phyloP scores from a whole-genome alignment of 2,329 filamentous ascomycete species.

The Ophiostoma perfectum region DNA sequence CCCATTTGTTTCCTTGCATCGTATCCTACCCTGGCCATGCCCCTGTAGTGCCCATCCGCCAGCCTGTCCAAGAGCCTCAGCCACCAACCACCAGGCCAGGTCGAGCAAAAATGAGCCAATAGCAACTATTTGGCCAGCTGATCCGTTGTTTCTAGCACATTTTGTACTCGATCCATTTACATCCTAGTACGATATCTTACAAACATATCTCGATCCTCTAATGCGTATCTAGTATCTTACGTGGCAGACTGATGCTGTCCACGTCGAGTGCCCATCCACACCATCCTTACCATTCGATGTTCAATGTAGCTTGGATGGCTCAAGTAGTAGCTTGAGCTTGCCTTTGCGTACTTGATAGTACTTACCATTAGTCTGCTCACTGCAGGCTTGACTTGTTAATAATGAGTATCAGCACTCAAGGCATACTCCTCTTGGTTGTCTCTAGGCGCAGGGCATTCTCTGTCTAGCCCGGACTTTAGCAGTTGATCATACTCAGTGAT shows the following conservation, averaged over 20 bases:
- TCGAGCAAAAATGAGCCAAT: no score
- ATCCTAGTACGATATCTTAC: no score
- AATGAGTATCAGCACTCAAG: no score
- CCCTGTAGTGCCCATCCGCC: background rate
- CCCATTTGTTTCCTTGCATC: background rate
- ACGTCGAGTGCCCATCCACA: conserved; percentile 2
- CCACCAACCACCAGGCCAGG: background rate
- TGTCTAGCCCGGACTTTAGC: no score
- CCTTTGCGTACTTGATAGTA: background rate
- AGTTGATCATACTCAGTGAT: no score
- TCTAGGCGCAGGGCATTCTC: no score
- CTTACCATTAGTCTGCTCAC: background rate
- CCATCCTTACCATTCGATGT: background rate
- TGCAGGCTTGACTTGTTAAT: no score
- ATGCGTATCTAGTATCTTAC: background rate
- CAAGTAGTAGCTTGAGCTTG: background rate
- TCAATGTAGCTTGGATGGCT: background rate
- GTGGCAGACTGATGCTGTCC: background rate
- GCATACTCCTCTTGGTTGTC: no score
- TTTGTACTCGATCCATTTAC: no score
- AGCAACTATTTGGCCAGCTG: no score
- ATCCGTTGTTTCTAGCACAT: no score
- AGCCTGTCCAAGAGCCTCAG: background rate
- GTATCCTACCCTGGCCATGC: background rate
- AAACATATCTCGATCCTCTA: no score